Conservation (phyloP, 352 stramenopile genomes). For the Phytophthora sp. region DNA sequence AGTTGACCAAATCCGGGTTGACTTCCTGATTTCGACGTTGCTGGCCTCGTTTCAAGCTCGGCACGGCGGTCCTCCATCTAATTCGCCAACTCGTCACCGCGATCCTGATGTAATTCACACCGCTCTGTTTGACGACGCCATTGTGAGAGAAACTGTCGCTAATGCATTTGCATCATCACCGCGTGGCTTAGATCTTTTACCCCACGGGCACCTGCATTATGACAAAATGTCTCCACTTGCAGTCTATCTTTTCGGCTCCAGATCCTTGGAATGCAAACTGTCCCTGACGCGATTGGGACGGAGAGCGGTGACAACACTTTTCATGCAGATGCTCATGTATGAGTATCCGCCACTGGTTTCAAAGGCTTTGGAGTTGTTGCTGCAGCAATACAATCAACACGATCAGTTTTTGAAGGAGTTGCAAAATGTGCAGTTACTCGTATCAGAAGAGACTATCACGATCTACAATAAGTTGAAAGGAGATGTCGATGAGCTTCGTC, state of each 20-base stretch:
- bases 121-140: conserved; percentile 30
- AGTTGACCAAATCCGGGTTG: conserved; percentile 63
- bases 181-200: conserved; percentile 26
- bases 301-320: conserved; percentile 56
- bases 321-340: conserved; percentile 86
- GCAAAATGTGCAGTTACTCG: conserved; percentile 63
- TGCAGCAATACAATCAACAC: conserved; percentile 79
- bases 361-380: conserved; percentile 70
- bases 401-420: conserved; percentile 73
- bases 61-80: conserved; percentile 29
- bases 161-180: conserved; percentile 9
- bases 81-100: conserved; percentile 14
- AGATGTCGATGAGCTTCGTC: conserved; percentile 65
- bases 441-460: conserved; percentile 64
- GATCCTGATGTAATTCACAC: conserved; percentile 34
- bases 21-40: conserved; percentile 71
- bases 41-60: conserved; percentile 49
- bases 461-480: conserved; percentile 76
- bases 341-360: conserved; percentile 76
- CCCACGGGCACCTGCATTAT: conserved; percentile 16
- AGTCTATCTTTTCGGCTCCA: conserved; percentile 51
- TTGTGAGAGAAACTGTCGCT: conserved; percentile 24
- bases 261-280: conserved; percentile 64
- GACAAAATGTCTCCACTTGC: conserved; percentile 58
- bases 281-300: conserved; percentile 51